Evolutionary conservation across 179 eudicot species (phyloP).

Genomic region (Spinacia oleracea): DNA sequence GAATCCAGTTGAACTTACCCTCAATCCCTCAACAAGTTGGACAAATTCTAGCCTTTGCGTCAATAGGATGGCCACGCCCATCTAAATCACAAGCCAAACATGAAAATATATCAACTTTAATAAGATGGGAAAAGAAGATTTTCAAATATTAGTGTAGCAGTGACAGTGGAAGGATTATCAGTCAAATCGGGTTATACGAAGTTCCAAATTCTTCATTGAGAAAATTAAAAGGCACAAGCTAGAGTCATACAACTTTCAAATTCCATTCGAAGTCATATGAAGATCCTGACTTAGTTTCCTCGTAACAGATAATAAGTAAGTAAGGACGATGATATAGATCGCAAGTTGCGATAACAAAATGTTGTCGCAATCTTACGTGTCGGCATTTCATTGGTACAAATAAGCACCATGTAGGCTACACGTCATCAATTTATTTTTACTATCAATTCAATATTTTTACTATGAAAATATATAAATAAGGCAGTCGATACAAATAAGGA

Average conservation of each 20-base stretch:
- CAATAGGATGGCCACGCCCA: slow-evolving; percentile 76
- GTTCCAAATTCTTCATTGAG: background rate
- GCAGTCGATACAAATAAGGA: too few relatives aligned
- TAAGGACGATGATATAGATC: too few relatives aligned
- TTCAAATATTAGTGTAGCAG: too few relatives aligned
- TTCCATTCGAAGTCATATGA: background rate
- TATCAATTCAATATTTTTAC: too few relatives aligned
- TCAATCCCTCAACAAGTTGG: slow-evolving; percentile 77
- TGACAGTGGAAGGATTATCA: background rate
- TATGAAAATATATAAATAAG: too few relatives aligned
- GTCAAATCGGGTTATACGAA: background rate
- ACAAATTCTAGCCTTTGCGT: slow-evolving; percentile 69
- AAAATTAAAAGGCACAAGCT: background rate
- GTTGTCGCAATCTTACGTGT: too few relatives aligned
- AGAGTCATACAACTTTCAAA: background rate
- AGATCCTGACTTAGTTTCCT: background rate
- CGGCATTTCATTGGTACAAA: too few relatives aligned
- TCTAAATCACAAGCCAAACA: slow-evolving; percentile 47
- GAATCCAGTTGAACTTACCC: slow-evolving; percentile 44
- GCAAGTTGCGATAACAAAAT: too few relatives aligned
- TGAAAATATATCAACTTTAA: background rate
- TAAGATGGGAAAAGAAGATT: background rate
- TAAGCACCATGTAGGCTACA: too few relatives aligned
- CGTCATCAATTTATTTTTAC: too few relatives aligned
- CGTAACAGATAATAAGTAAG: background rate